Conservation (phyloP, 108 stramenopile genomes). For the Epithemia pelagica region DNA sequence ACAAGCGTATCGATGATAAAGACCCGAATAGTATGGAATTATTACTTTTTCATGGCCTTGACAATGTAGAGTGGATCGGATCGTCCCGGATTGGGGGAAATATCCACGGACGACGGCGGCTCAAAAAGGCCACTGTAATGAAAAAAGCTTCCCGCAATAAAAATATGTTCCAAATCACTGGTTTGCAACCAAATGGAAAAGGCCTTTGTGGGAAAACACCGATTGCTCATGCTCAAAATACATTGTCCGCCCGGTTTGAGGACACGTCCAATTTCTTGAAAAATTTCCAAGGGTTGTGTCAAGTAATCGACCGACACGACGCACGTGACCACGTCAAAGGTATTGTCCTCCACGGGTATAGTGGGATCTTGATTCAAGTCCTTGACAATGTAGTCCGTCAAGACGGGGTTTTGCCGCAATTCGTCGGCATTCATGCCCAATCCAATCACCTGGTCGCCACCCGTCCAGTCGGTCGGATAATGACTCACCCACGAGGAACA, state of each 20-base stretch:
- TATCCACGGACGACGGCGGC: conserved; percentile 70
- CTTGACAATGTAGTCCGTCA: conserved; percentile 76
- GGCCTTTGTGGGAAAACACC: conserved; percentile 51
- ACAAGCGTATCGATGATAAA: no score
- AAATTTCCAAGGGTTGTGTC: conserved; percentile 70
- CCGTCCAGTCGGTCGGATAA: conserved; percentile 70
- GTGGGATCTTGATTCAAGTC: conserved; percentile 85
- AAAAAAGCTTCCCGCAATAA: conserved; percentile 89
- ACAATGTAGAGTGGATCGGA: conserved; percentile 92
- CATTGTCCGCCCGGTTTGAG: conserved; percentile 84
- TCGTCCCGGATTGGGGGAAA: conserved; percentile 87
- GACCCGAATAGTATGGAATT: no score
- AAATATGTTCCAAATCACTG: conserved; percentile 91
- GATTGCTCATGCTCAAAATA: conserved; percentile 86
- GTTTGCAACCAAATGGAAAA: conserved; percentile 48
- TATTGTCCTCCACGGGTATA: conserved; percentile 79
- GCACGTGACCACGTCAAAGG: conserved; percentile 90
- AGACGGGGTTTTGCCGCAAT: conserved; percentile 77
- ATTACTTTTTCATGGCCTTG: conserved; percentile 54
- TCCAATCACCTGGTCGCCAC: conserved; percentile 61
- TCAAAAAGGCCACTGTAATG: conserved; percentile 87
- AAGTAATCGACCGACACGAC: conserved; percentile 93
- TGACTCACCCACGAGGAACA: conserved; percentile 91
- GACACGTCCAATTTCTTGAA: conserved; percentile 84
- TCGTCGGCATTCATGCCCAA: conserved; percentile 93